These are phyloP conservation scores for Aureobasidium pullulans DNA, from an alignment of 2,329 filamentous ascomycete species.

Conservation along the genomic window DNA sequence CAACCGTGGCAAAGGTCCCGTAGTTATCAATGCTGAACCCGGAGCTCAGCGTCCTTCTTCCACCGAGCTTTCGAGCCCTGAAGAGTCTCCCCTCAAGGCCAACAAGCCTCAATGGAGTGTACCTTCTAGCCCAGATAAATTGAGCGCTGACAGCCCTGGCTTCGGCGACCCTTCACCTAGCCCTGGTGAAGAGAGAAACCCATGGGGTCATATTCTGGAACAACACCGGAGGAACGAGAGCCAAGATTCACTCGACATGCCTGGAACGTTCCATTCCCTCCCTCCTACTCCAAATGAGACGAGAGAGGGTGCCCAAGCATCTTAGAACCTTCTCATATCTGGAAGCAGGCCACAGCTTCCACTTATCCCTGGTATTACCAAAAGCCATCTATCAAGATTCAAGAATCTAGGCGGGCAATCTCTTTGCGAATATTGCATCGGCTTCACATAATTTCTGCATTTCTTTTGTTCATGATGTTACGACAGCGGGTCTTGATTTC, in stretches of 20 bases:
- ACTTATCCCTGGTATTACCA: background rate
- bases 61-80: background rate
- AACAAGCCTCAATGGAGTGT: conserved; percentile 7
- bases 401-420: background rate
- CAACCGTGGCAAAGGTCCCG: conserved; percentile 35
- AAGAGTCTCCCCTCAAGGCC: background rate
- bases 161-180: background rate
- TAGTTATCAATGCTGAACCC: conserved; percentile 27
- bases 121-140: background rate
- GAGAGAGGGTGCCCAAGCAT: background rate
- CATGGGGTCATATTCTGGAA: conserved; percentile 21
- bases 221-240: conserved; percentile 17
- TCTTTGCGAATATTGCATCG: background rate
- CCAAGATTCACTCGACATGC: conserved; percentile 21
- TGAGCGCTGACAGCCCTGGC: background rate
- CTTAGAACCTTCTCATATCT: background rate
- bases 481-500: background rate
- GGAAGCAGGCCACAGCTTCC: background rate
- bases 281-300: conserved; percentile 16
- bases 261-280: conserved; percentile 26
- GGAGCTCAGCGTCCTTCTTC: conserved; percentile 2
- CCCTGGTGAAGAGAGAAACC: conserved; percentile 17
- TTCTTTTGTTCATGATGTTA: conserved; percentile 4
- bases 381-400: background rate
- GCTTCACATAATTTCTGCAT: background rate